phyloP scores from a whole-genome alignment of 345 rosid genomes.

The Jatropha curcas region DNA sequence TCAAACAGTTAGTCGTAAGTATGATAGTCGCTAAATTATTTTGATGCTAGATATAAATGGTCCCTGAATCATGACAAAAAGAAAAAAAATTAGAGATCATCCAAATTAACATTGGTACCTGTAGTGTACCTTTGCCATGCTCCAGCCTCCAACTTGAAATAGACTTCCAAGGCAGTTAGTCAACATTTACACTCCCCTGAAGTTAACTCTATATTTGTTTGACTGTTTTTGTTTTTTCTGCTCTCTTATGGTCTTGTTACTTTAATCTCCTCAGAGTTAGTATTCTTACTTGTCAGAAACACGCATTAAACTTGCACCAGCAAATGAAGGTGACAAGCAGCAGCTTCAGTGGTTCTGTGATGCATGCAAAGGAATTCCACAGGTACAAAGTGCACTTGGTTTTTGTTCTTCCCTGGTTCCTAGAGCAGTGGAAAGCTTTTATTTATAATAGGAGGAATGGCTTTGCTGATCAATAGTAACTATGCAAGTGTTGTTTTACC shows the following conservation, averaged over 20 bases:
- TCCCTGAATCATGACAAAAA: background rate
- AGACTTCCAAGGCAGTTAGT: constrained; percentile 2
- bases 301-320: constrained; percentile 73
- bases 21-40: constrained; percentile 31
- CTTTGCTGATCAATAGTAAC: background rate
- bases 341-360: constrained; percentile 86
- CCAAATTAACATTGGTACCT: background rate
- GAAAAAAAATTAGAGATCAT: constrained; percentile 13
- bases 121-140: constrained; percentile 20
- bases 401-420: background rate
- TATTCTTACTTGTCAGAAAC: constrained; percentile 54
- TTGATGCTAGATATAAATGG: constrained; percentile 8
- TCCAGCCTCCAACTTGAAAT: constrained; percentile 37
- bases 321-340: constrained; percentile 66
- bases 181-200: background rate
- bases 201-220: background rate
- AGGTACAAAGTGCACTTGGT: constrained; percentile 45
- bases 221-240: background rate
- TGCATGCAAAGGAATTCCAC: constrained; percentile 96
- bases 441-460: background rate
- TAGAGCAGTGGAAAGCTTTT: background rate
- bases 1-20: constrained; percentile 76
- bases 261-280: constrained; percentile 14
- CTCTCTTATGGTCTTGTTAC: background rate
- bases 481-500: background rate